Base-by-base conservation (phyloP, 352 stramenopile species). In the Proteromonas lacertae region DNA sequence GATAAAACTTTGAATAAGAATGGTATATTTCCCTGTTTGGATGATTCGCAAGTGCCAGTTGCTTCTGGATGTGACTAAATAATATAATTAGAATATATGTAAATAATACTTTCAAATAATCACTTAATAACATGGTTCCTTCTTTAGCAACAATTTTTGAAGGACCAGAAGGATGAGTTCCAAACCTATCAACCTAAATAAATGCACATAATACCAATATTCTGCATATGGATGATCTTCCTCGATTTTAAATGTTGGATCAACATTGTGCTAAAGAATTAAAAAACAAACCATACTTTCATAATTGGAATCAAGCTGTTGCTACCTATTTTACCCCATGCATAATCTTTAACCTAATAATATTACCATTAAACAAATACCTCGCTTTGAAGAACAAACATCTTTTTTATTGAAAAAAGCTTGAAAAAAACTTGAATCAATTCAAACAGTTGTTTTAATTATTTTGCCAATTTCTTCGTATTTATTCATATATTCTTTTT, bases 281-380 rank as follows among this genome's bases (percentile, higher is more conserved):
- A 23, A 1, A 8, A 36, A 22, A n/a, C 13, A 21, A 39, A 13
- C 33, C 23, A 33, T 26, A 48, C 50, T 23, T 76, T 68, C 37
- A 86, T 55, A 44, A 76, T 58, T 30, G 71, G 70, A 20, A 87
- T 70, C 38, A 57, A 52, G 45, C 64, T 79, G 30, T 62, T 44
- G 36, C 51, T 35, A n/a, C 70, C 72, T 26, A 36, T 50, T 45
- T 82, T 82, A 17, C 72, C 72, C 72, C 72, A 88, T 14, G 66
- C 68, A 45, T 88, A 88, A 23, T 51, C 65, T 54, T 88, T 69
- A 25, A 51, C 66, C 17, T 74, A 48, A 47, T 63, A 78, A 47
- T 74, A 48, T 21, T 82, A 56, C 38, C 62, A 50, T 16, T 34
- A 23, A 13, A 38, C 35, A 45, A 2, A 4, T 42, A 12, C 4